Evolutionary conservation across 768 basidiomycete species (phyloP).

Genomic region (Sistotremastrum suecicum): DNA sequence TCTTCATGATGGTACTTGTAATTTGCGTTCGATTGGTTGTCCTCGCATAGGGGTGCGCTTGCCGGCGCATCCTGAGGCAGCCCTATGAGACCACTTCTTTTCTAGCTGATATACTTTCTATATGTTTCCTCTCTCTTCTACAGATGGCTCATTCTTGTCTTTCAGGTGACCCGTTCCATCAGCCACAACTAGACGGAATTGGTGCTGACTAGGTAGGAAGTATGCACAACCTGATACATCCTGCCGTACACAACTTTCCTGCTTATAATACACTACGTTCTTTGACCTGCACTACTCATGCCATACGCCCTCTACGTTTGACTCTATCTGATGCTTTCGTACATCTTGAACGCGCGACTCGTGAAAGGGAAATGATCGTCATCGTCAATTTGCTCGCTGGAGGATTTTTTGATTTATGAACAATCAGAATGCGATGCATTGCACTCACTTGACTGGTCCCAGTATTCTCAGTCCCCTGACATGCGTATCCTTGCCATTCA

Average conservation of each 20-base stretch:
- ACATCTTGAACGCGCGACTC: conserved; percentile 54
- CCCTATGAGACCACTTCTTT: conserved; percentile 55
- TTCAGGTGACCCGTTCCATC: no score
- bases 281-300: no score
- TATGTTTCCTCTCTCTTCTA: not conserved
- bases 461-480: conserved; percentile 83
- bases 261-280: no score
- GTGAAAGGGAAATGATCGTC: conserved; percentile 67
- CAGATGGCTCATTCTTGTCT: no score
- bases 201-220: no score
- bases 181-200: no score
- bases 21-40: conserved; percentile 76
- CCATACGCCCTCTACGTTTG: no score
- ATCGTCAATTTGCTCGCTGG: conserved; percentile 28
- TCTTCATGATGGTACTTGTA: conserved; percentile 53
- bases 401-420: conserved; percentile 2
- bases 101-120: conserved; percentile 28
- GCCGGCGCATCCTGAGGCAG: conserved; percentile 60
- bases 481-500: conserved; percentile 99
- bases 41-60: conserved; percentile 50
- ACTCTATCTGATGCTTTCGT: conserved; percentile 54
- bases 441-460: conserved; percentile 65
- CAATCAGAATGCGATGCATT: conserved; percentile 4
- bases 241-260: no score
- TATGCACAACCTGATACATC: no score